Evolutionary conservation across 1,139 yeast genomes (phyloP), one percentile per base, ranked within the genome.

Genomic region (Candida sanyaensis): DNA sequence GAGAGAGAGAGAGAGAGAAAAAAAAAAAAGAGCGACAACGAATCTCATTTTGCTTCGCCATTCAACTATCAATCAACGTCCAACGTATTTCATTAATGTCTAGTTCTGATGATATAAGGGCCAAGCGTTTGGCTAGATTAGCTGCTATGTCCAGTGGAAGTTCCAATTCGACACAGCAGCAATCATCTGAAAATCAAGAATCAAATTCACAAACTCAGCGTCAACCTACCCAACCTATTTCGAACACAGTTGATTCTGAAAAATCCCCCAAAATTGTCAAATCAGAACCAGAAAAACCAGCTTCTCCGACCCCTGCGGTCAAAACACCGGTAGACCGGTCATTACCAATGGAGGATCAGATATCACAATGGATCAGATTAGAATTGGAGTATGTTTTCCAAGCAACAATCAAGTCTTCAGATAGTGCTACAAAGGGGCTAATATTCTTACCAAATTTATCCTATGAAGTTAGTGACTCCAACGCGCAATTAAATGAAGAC

Each of bases 91-190:
- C 9, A 8, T 26, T 26, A 21, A 51, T 51, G 54, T 45, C 53
- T 8, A 60, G 60, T 55, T 47, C 65, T 37, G 64, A 62, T 42
- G 66, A 62, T 42, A 64, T 81, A 28, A 73, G 86, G 57, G 83
- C 83, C 37, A 81, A 79, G 57, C 62, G 86, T 42, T 65, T 81
- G 56, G 85, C 84, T n/a, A 75, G 71, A 51, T 62, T 81, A 48
- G 74, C 72, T 5, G 66, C 68, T 33, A 30, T 55, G 27, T 53
- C 54, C 24, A 30, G 41, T 17, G 52, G 53, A n/a, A 46, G 42
- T 26, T 10, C 46, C 12, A 30, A 31, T 41, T 33, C 41, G n/a
- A 6, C 38, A 24, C 24, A 17, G 7, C 31, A 12, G 1, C 41
- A 27, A 12, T 28, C 31, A 2, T n/a, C 41, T 6, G 7, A 31